Percentiles rank a stretch among this genome's conserved stretches.
Evolutionary conservation across 805 yeast species (phyloP).

Genomic region (Spathaspora girioi): DNA sequence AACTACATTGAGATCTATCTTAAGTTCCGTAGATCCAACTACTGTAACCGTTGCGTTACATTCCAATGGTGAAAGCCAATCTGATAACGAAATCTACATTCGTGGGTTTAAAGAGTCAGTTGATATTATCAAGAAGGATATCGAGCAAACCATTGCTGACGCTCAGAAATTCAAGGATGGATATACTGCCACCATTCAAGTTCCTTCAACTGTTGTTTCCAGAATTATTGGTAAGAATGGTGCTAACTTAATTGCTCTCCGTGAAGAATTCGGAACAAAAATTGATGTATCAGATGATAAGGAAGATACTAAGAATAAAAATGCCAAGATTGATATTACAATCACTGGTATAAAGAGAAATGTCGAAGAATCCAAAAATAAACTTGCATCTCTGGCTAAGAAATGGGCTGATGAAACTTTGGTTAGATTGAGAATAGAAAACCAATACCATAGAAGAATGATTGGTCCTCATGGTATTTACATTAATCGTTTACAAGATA

Average conservation of each 20-base stretch:
- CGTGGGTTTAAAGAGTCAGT: conserved; percentile 72
- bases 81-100: conserved; percentile 53
- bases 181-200: conserved; percentile 45
- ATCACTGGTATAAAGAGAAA: conserved; percentile 77
- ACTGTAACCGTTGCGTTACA: conserved; percentile 48
- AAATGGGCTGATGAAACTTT: conserved; percentile 80
- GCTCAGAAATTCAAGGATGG: conserved; percentile 48
- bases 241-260: conserved; percentile 59
- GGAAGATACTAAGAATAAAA: conserved; percentile 25
- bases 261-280: conserved; percentile 71
- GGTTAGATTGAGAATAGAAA: conserved; percentile 64
- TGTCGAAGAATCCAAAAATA: conserved; percentile 66
- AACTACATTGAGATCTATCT: conserved; percentile 50
- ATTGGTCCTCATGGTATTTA: conserved; percentile 83
- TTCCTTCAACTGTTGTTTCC: conserved; percentile 67
- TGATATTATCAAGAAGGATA: conserved; percentile 46
- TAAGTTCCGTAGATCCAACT: conserved; percentile 31
- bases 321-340: conserved; percentile 44
- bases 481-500: conserved; percentile 80
- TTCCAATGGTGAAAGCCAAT: conserved; percentile 27
- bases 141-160: conserved; percentile 53
- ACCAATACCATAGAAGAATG: conserved; percentile 71
- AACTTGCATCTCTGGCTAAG: conserved; percentile 56
- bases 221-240: conserved; percentile 92
- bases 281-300: conserved; percentile 66